Base-by-base conservation (phyloP, 306 rosid genomes). In the Castanea sativa region DNA sequence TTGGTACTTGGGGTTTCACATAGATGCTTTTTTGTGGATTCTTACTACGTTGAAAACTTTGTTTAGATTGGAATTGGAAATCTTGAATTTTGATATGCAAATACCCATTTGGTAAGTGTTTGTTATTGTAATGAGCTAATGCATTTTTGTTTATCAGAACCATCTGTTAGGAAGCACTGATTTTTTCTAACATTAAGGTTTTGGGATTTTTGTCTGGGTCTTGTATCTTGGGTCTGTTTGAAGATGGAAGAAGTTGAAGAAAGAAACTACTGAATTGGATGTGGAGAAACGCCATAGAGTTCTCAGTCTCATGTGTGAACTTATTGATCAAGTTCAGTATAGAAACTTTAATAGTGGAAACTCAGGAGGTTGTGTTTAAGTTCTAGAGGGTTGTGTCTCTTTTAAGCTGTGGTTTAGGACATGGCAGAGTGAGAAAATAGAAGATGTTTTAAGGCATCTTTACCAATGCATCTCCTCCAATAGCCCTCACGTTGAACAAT, bases 361-460 rank as follows among this genome's bases (percentile, higher is more conserved):
- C 97, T 79, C 92, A 87, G 33, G 96, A 92, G 83, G 88, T 95
- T 80, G 97, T 94, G 76, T 82, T 68, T 55, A 88, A 83, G 89
- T 92, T 94, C 88, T 92, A 88, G 89, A 89, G 88, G 85, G 97
- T 94, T 81, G 91, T 88, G 65, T 87, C 97, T 80, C 83, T 94
- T 87, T 92, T 94, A 30, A 80, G 81, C 30, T 85, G 76, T 86
- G 89, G 92, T 70, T 64, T 90, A 73, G 97, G 93, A 80, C 97
- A 90, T 90, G 97, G 95, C 23, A 91, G 97, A 83, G 88, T 90
- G 25, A 92, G 92, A 82, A 92, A 89, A 83, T 80, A 59, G 19
- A 87, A 86, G 61, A 90, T 80, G 29, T 82, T 77, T 33, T 86
- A 86, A 74, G 32, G 10, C 77, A 59, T 88, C 98, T 76, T 87